Percentiles rank a stretch among this genome's conserved stretches.
Evolutionary conservation across 139 green algal genomes (phyloP).

Genomic region (Chara braunii): DNA sequence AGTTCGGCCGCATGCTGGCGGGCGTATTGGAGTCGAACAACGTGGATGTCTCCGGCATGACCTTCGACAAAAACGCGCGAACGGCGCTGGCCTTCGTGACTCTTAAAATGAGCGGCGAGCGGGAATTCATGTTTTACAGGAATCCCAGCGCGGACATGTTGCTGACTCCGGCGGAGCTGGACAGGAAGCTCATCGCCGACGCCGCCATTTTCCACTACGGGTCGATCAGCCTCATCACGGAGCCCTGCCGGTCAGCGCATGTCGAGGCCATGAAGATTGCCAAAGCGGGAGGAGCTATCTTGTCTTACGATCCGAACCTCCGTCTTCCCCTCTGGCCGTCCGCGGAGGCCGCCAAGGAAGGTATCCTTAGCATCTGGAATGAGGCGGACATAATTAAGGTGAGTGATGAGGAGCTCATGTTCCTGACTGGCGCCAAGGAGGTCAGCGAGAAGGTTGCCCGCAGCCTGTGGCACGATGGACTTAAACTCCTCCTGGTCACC

Average conservation of each 20-base stretch:
- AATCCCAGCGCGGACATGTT: slow-evolving; percentile 40
- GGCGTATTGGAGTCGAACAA: slow-evolving; percentile 22
- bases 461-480: slow-evolving; percentile 7
- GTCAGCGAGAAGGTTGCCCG: slow-evolving; percentile 22
- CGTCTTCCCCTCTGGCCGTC: slow-evolving; percentile 32
- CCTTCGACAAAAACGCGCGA: slow-evolving; percentile 28
- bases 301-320: slow-evolving; percentile 40
- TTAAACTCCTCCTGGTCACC: slow-evolving; percentile 26
- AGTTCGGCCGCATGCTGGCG: slow-evolving; percentile 36
- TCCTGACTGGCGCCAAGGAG: slow-evolving; percentile 28
- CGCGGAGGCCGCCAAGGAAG: not conserved
- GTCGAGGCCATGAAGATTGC: slow-evolving; percentile 12
- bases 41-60: slow-evolving; percentile 19
- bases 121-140: slow-evolving; percentile 42
- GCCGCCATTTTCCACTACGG: slow-evolving; percentile 32
- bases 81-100: slow-evolving; percentile 38
- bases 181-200: slow-evolving; percentile 14
- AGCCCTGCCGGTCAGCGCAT: slow-evolving; percentile 34
- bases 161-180: slow-evolving; percentile 22
- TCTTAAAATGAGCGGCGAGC: slow-evolving; percentile 17
- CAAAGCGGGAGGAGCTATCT: not conserved
- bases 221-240: slow-evolving; percentile 36
- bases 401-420: slow-evolving; percentile 35
- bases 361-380: slow-evolving; percentile 35
- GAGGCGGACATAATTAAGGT: slow-evolving; percentile 36